phyloP scores from a whole-genome alignment of 352 stramenopile species.

The Phytopythium litorale region DNA sequence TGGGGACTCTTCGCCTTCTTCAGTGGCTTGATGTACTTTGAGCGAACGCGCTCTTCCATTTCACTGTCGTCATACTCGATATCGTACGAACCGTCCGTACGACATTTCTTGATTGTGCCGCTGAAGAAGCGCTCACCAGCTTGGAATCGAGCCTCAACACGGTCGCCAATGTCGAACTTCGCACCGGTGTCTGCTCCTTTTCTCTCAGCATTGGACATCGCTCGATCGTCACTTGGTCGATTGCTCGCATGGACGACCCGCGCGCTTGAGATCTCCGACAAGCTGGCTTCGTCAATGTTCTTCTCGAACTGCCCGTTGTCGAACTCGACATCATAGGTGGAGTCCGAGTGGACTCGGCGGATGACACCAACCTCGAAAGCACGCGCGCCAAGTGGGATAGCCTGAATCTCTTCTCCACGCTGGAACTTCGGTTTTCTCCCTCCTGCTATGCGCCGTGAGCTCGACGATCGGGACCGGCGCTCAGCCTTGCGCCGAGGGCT shows the following conservation, averaged over 20 bases:
- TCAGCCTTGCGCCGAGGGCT: slow-evolving; percentile 29
- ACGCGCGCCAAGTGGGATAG: slow-evolving; percentile 38
- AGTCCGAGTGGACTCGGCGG: slow-evolving; percentile 38
- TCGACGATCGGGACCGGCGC: slow-evolving; percentile 19
- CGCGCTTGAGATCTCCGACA: slow-evolving; percentile 35
- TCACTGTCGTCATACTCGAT: slow-evolving; percentile 62
- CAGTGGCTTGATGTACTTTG: slow-evolving; percentile 37
- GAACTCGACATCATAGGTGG: slow-evolving; percentile 69
- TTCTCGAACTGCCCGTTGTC: slow-evolving; percentile 54
- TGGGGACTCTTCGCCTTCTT: slow-evolving; percentile 28
- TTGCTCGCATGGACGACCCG: slow-evolving; percentile 28
- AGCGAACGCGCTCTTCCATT: slow-evolving; percentile 46
- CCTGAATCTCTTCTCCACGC: slow-evolving; percentile 59
- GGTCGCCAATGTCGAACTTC: slow-evolving; percentile 33
- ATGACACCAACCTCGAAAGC: slow-evolving; percentile 53
- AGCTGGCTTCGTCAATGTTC: slow-evolving; percentile 42
- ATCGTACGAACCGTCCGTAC: slow-evolving; percentile 32
- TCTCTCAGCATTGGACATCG: slow-evolving; percentile 7
- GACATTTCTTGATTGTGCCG: slow-evolving; percentile 39
- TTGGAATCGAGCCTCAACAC: slow-evolving; percentile 45
- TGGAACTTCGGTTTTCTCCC: slow-evolving; percentile 33
- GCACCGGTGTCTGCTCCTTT: slow-evolving; percentile 16
- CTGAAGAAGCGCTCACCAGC: slow-evolving; percentile 33
- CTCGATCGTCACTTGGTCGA: slow-evolving; percentile 10
- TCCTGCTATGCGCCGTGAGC: slow-evolving; percentile 18